Conservation (phyloP, 768 basidiomycete species). For the Lentinula raphanica region DNA sequence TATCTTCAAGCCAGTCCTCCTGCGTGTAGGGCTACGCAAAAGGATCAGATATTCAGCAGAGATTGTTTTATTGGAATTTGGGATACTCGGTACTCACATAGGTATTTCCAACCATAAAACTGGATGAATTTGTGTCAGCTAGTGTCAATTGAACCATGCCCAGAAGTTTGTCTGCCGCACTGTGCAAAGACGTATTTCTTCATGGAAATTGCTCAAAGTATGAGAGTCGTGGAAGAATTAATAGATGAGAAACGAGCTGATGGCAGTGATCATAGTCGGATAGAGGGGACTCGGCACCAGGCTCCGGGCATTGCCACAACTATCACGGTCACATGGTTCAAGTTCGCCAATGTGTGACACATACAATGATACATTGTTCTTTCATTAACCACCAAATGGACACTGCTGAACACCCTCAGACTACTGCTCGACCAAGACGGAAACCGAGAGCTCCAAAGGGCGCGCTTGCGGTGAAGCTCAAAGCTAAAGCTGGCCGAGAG, state of each 20-base stretch:
- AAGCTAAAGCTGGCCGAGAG: neutral
- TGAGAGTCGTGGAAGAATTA: no score
- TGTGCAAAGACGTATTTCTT: conserved; percentile 17
- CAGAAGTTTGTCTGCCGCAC: conserved; percentile 8
- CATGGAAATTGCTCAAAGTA: neutral
- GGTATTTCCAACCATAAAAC: conserved; percentile 33
- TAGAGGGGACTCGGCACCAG: no score
- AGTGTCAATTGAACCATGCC: neutral
- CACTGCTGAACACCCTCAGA: conserved; percentile 9
- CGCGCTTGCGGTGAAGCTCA: neutral
- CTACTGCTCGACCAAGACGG: neutral
- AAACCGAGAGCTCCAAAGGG: neutral
- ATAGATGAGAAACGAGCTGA: no score
- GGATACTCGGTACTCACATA: conserved; percentile 16
- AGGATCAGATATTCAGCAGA: no score
- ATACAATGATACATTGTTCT: no score
- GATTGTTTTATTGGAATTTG: no score
- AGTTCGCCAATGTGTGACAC: no score
- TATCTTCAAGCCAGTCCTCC: conserved; percentile 26
- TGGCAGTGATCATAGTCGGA: no score
- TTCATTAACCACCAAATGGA: no score
- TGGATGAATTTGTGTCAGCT: neutral
- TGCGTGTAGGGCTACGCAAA: conserved; percentile 22
- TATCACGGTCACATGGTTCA: no score
- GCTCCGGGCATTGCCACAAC: no score